Base-by-base conservation (phyloP, 257 asterid genomes). In the Marsdenia floribunda region DNA sequence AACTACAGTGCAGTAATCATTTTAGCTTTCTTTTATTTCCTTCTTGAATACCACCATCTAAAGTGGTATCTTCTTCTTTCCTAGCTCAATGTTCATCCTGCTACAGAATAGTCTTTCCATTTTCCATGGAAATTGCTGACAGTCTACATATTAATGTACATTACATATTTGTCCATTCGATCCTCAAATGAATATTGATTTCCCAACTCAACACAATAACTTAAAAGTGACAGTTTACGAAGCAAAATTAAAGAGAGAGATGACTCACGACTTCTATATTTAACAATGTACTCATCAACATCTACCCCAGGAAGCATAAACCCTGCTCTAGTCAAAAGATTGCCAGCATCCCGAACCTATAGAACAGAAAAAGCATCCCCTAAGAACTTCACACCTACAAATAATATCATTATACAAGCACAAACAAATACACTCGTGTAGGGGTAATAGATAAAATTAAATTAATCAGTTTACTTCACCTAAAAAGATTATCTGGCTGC, bases 331-430 rank as follows among this genome's bases (percentile, higher is more conserved):
- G 99, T 94, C 87, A 92, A 84, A 72, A 94, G 90, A 84, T 94
- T 92, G 65, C 97, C 99, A 70, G 99, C 99, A 85, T 94, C 99
- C 72, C 94, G 93, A 76, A 94, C 99, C 99, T 94, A 79, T 70
- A 82, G 78, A 81, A 68, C 83, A 80, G 67, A 76, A 42, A 64
- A 76, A 71, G 64, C 10, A 47, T 29, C 54, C 46, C 19, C 61
- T 52, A 10, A 75, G 59, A 71, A 44, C 49, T 72, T 75, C n/a
- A 63, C 42, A 77, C 33, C 0, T 13, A 38, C 52, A 38, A n/a
- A 66, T 21, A 38, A 16, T 9, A 16, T 38, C 8, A 38, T 9
- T 38, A 38, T 38, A 38, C 3, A 38, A 50, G 35, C 59, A 70
- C 65, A 66, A 44, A 54, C 54, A 68, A 53, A 60, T 40, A 15